Evolutionary conservation across 768 basidiomycete genomes (phyloP).

Genomic region (Trametes cingulata): DNA sequence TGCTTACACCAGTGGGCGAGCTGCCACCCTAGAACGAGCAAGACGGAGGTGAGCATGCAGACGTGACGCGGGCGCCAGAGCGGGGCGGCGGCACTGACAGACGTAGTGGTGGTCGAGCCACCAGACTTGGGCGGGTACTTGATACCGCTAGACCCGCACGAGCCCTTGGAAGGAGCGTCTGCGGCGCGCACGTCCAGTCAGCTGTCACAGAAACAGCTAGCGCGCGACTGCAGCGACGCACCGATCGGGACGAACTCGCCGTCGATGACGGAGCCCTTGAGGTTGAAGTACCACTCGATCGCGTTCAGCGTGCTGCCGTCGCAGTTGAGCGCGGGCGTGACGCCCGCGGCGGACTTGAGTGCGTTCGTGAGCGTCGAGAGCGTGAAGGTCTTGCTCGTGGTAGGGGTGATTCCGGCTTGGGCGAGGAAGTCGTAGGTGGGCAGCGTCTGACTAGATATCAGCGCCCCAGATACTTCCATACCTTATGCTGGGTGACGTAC

Average conservation of each 20-base stretch:
- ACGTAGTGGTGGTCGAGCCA: constrained; percentile 14
- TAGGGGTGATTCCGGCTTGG: constrained; percentile 73
- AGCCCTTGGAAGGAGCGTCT: constrained; percentile 53
- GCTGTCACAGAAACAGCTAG: neutral
- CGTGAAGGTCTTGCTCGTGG: constrained; percentile 55
- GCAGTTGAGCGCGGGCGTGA: constrained; percentile 53
- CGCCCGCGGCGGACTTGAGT: constrained; percentile 55
- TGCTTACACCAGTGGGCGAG: constrained; percentile 20
- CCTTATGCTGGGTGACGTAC: too few species aligned
- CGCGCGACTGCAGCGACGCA: constrained; percentile 32
- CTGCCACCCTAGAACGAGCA: constrained; percentile 8
- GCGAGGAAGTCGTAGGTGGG: constrained; percentile 76
- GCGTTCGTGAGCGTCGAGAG: constrained; percentile 55
- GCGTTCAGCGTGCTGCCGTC: constrained; percentile 37
- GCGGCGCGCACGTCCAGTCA: too few species aligned
- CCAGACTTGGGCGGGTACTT: constrained; percentile 60
- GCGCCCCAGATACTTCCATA: too few species aligned
- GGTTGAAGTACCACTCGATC: constrained; percentile 65
- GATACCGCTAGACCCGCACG: constrained; percentile 59
- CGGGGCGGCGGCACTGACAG: constrained; percentile 3
- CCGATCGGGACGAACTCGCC: constrained; percentile 62
- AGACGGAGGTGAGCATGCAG: neutral
- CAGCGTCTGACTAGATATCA: constrained; percentile 58
- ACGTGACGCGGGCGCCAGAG: neutral
- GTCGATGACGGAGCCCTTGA: constrained; percentile 67